Evolutionary conservation across 345 rosid species (phyloP), one percentile per base, ranked within the genome.

Genomic region (Syzygium oleosum): DNA sequence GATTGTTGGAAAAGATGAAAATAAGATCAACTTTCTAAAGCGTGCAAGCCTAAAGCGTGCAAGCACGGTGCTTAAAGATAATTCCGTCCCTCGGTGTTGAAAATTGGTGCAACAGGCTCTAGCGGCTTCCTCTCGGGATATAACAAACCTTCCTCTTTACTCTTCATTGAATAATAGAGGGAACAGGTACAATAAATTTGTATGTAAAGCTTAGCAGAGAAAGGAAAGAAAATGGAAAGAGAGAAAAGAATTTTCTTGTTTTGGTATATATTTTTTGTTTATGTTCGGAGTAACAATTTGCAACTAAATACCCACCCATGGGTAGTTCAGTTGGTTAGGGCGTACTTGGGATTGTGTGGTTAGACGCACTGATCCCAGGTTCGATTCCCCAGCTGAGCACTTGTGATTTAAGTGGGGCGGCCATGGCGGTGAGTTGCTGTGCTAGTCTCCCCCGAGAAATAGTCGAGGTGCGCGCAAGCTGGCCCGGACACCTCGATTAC

Each of bases 241-340:
- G 65, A 59, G 16, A 59, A 25, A 27, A 12, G 7, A 59, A 61
- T 1, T n/a, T 61, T 61, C 68, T 61, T 61, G 34, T 13, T 61
- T 61, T 61, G 31, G 34, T 5, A 61, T 1, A 14, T n/a, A n/a
- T n/a, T n/a, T 5, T n/a, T 6, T 4, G 2, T n/a, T 61, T 61
- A 61, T 13, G 9, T n/a, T 6, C 0, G 0, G 34, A n/a, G 34
- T 12, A 59, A 59, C 4, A 25, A 25, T 58, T 0, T 25, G 7
- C n/a, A n/a, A n/a, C n/a, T n/a, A n/a, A n/a, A n/a, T n/a, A n/a
- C n/a, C n/a, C n/a, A n/a, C n/a, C n/a, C n/a, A n/a, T n/a, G n/a
- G n/a, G n/a, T n/a, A n/a, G n/a, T n/a, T n/a, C n/a, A n/a, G n/a
- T n/a, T n/a, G n/a, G n/a, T n/a, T n/a, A n/a, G n/a, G n/a, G n/a